phyloP scores from a whole-genome alignment of 169 alveolate genomes.

The Ichthyophthirius multifiliis region DNA sequence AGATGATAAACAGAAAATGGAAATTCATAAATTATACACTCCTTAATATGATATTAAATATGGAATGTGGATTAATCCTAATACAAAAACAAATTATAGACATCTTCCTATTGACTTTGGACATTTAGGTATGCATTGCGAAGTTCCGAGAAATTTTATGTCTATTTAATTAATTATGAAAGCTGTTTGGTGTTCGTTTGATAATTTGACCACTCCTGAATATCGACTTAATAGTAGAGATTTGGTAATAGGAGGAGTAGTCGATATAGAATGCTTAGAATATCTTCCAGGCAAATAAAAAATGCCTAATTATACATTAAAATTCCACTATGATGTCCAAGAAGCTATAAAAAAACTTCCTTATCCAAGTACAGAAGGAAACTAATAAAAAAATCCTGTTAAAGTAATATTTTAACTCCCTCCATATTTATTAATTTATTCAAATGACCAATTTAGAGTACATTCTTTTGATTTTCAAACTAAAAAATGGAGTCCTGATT shows the following conservation, averaged over 20 bases:
- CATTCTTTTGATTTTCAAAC: constrained; percentile 11
- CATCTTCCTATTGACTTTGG: constrained; percentile 38
- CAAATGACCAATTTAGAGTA: constrained; percentile 19
- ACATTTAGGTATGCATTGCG: constrained; percentile 8
- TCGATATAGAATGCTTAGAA: constrained; percentile 33
- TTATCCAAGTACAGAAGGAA: not conserved
- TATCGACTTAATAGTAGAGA: constrained; percentile 10
- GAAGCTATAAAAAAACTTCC: constrained; percentile 31
- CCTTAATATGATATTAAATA: not conserved
- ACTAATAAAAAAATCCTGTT: constrained; percentile 6
- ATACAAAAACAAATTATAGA: constrained; percentile 22
- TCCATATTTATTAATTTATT: constrained; percentile 18
- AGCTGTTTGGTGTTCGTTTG: constrained; percentile 31
- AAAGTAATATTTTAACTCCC: constrained; percentile 24
- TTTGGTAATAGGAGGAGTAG: constrained; percentile 39
- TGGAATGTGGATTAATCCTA: constrained; percentile 42
- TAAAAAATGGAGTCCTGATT: constrained; percentile 26
- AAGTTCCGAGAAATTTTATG: constrained; percentile 26
- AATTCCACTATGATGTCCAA: constrained; percentile 24
- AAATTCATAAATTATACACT: not conserved
- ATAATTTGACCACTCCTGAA: constrained; percentile 21
- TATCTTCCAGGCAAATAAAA: constrained; percentile 15
- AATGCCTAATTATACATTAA: constrained; percentile 15
- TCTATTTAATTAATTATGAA: constrained; percentile 7
- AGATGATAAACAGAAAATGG: not conserved